A percentile compares a stretch with the other conserved stretches of the same genome.
phyloP scores from a whole-genome alignment of 768 basidiomycete species.

The Gloeopeniophorella convolvens region DNA sequence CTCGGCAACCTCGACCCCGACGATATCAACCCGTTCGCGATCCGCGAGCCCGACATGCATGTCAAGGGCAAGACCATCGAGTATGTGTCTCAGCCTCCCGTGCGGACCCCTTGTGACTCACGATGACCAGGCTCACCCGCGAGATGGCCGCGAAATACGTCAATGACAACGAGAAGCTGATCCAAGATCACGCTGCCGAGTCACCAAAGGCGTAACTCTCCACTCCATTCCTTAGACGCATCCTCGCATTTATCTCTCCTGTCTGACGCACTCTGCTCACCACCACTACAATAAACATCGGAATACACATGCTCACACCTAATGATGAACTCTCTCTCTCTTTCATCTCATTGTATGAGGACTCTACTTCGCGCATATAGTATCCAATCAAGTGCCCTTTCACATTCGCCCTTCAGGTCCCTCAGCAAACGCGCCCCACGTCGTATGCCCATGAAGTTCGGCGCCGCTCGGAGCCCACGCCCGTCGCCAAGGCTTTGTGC shows the following conservation, averaged over 20 bases:
- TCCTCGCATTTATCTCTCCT: not conserved
- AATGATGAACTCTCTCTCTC: too few species aligned
- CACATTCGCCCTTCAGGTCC: too few species aligned
- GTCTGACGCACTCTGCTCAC: not conserved
- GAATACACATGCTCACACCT: too few species aligned
- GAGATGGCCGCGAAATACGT: slow-evolving; percentile 15
- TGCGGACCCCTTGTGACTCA: slow-evolving; percentile 7
- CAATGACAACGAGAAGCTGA: slow-evolving; percentile 5
- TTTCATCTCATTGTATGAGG: too few species aligned
- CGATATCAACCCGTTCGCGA: slow-evolving; percentile 87
- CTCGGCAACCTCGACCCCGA: slow-evolving; percentile 75
- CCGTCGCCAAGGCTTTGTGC: too few species aligned
- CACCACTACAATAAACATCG: not conserved
- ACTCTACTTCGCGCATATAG: too few species aligned
- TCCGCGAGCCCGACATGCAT: slow-evolving; percentile 84
- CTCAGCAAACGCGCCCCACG: too few species aligned
- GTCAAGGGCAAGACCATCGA: slow-evolving; percentile 70
- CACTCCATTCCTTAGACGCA: not conserved
- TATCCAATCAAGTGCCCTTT: too few species aligned
- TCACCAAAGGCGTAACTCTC: not conserved
- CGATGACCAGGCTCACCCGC: slow-evolving; percentile 9
- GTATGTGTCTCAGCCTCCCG: slow-evolving; percentile 30
- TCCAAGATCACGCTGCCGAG: slow-evolving; percentile 3
- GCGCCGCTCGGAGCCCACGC: too few species aligned
- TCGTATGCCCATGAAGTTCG: too few species aligned